phyloP scores from a whole-genome alignment of 345 rosid species.

The Melaleuca alternifolia region DNA sequence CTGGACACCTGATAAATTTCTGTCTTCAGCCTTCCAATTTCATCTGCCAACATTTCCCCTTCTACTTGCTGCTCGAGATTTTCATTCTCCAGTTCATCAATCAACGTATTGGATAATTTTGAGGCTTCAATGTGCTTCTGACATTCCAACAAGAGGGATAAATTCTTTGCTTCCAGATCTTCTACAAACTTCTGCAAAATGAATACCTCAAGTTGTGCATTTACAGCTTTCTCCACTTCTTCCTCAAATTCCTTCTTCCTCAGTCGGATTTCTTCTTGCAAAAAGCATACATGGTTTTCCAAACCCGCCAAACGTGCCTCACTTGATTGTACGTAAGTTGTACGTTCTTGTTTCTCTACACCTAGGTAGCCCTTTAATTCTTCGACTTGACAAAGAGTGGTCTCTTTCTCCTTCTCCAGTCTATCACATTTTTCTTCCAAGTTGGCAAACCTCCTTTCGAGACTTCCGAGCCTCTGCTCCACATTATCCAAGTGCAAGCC shows the following conservation, averaged over 20 bases:
- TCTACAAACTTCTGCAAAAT: slow-evolving; percentile 59
- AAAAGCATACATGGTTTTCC: slow-evolving; percentile 50
- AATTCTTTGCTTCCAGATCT: slow-evolving; percentile 66
- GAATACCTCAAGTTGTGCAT: slow-evolving; percentile 73
- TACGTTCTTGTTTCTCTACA: slow-evolving; percentile 51
- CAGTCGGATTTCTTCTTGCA: slow-evolving; percentile 59
- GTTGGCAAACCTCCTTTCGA: slow-evolving; percentile 56
- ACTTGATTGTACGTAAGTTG: slow-evolving; percentile 37
- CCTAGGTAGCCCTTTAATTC: slow-evolving; percentile 48
- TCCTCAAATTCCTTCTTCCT: slow-evolving; percentile 79
- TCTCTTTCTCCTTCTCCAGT: slow-evolving; percentile 60
- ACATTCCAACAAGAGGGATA: slow-evolving; percentile 57
- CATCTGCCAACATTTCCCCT: slow-evolving; percentile 53
- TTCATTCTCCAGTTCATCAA: slow-evolving; percentile 69
- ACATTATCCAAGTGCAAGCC: slow-evolving; percentile 48
- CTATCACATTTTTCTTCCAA: slow-evolving; percentile 52
- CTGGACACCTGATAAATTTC: slow-evolving; percentile 52
- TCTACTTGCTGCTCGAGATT: slow-evolving; percentile 74
- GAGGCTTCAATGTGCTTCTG: slow-evolving; percentile 68
- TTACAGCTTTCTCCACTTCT: slow-evolving; percentile 76
- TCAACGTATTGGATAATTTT: slow-evolving; percentile 53
- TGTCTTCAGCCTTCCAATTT: slow-evolving; percentile 49
- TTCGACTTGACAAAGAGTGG: slow-evolving; percentile 49
- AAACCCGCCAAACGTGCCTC: slow-evolving; percentile 57
- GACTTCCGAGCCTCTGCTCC: slow-evolving; percentile 44